A percentile compares a stretch with the other conserved stretches of the same genome.
Conservation (phyloP, 2,329 filamentous ascomycete genomes). For the Neocatenulostroma microsporum region DNA sequence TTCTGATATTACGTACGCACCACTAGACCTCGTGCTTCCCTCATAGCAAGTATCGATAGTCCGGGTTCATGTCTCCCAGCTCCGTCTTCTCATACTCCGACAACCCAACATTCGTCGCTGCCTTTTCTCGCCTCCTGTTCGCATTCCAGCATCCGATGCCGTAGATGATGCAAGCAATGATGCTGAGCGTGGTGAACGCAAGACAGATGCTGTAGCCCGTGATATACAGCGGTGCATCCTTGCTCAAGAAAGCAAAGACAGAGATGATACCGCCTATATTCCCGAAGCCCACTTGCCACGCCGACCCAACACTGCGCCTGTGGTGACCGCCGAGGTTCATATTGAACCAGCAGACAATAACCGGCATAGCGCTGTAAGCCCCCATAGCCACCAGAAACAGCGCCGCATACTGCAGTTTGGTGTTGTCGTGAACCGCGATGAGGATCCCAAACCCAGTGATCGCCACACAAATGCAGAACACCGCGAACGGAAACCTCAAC, state of each 20-base stretch:
- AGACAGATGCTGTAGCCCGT: slow-evolving; percentile 72
- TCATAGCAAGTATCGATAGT: slow-evolving; percentile 52
- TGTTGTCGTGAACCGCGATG: slow-evolving; percentile 61
- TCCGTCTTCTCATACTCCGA: slow-evolving; percentile 57
- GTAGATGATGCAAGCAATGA: slow-evolving; percentile 54
- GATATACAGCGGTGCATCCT: slow-evolving; percentile 60
- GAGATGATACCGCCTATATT: too few relatives aligned
- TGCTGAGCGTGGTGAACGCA: slow-evolving; percentile 62
- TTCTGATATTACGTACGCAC: too few relatives aligned
- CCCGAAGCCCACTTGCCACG: slow-evolving; percentile 45
- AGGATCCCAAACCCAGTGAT: slow-evolving; percentile 72
- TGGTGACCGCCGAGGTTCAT: slow-evolving; percentile 49
- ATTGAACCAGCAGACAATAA: slow-evolving; percentile 51
- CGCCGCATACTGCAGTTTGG: slow-evolving; percentile 62
- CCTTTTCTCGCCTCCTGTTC: slow-evolving; percentile 53
- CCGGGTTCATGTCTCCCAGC: slow-evolving; percentile 52
- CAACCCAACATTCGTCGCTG: slow-evolving; percentile 40
- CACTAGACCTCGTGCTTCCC: too few relatives aligned
- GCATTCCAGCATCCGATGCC: slow-evolving; percentile 49
- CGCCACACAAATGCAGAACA: slow-evolving; percentile 59
- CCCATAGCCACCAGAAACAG: slow-evolving; percentile 70
- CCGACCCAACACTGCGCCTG: slow-evolving; percentile 40
- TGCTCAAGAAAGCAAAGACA: slow-evolving; percentile 42
- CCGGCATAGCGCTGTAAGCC: slow-evolving; percentile 76
- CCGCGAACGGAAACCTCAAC: slow-evolving; percentile 67